Evolutionary conservation across 768 basidiomycete species (phyloP).

Genomic region (Auriscalpium vulgare): DNA sequence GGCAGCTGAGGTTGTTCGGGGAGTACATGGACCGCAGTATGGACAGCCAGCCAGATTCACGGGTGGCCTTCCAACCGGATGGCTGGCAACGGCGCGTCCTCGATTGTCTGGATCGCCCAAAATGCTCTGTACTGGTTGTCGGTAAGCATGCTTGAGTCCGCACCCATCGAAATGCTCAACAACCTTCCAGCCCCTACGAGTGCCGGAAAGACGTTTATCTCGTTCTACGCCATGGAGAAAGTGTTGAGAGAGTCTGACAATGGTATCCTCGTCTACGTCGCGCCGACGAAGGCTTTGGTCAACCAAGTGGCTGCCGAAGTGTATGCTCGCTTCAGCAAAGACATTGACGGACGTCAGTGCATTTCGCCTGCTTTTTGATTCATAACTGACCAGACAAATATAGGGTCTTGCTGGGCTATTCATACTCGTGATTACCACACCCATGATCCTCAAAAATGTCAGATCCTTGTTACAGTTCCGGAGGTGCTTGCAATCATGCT

Average conservation of each 20-base stretch:
- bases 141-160: slow-evolving; percentile 29
- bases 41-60: slow-evolving; percentile 48
- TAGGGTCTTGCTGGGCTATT: slow-evolving; percentile 56
- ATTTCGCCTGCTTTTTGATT: neutral
- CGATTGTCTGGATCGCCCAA: slow-evolving; percentile 49
- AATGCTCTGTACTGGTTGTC: slow-evolving; percentile 54
- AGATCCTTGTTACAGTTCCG: slow-evolving; percentile 69
- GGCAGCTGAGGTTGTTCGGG: slow-evolving; percentile 66
- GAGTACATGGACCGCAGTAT: slow-evolving; percentile 68
- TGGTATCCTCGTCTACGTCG: slow-evolving; percentile 63
- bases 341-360: slow-evolving; percentile 36
- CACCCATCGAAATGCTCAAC: neutral
- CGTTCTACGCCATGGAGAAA: slow-evolving; percentile 71
- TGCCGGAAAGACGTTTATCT: slow-evolving; percentile 73
- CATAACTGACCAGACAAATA: neutral
- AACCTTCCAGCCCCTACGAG: slow-evolving; percentile 49
- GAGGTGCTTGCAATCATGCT: slow-evolving; percentile 65
- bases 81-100: slow-evolving; percentile 64
- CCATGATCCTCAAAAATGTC: slow-evolving; percentile 57
- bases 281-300: slow-evolving; percentile 70
- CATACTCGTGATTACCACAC: slow-evolving; percentile 59
- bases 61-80: slow-evolving; percentile 60
- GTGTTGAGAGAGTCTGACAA: slow-evolving; percentile 55
- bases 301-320: slow-evolving; percentile 66
- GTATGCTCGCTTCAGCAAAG: slow-evolving; percentile 62